phyloP scores from a whole-genome alignment of 2,329 filamentous ascomycete species.

The Trichoderma sp. region DNA sequence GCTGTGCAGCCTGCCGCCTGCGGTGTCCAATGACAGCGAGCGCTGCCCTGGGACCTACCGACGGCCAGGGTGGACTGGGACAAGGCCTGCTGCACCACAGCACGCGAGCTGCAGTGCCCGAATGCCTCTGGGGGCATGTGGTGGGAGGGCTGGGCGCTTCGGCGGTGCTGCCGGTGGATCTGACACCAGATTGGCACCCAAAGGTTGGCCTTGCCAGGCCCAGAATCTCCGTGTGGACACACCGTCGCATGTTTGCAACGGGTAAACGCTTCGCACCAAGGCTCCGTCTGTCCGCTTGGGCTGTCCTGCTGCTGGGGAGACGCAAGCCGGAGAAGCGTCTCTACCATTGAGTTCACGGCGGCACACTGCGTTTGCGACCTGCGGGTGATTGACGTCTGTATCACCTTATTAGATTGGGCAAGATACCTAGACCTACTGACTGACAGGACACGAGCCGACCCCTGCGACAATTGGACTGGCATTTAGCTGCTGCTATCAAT shows the following conservation, averaged over 20 bases:
- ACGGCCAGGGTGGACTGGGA: constrained; percentile 18
- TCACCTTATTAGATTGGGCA: no score
- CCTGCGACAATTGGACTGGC: no score
- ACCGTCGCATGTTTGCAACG: constrained; percentile 25
- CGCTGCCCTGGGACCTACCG: constrained; percentile 25
- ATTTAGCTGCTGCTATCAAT: no score
- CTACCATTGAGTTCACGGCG: neutral
- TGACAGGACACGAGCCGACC: no score
- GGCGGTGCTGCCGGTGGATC: constrained; percentile 27
- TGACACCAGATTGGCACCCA: constrained; percentile 17
- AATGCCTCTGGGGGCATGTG: constrained; percentile 10
- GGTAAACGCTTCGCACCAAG: constrained; percentile 10
- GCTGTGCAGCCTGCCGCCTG: constrained; percentile 20
- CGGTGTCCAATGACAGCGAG: constrained; percentile 27
- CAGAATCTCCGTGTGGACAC: constrained; percentile 27
- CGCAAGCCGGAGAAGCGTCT: neutral
- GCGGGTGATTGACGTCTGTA: no score
- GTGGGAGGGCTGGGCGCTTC: constrained; percentile 12
- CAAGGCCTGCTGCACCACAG: constrained; percentile 28
- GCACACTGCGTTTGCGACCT: no score
- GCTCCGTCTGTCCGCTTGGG: neutral
- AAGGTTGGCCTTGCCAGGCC: constrained; percentile 21
- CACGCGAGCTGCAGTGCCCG: constrained; percentile 34
- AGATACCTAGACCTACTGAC: no score
- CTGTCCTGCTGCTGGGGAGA: constrained; percentile 6